A percentile compares a stretch with the other conserved stretches of the same genome.
These are phyloP conservation scores for Agrostemma githago DNA, from an alignment of 148 eudicot species.

Conservation along the genomic window DNA sequence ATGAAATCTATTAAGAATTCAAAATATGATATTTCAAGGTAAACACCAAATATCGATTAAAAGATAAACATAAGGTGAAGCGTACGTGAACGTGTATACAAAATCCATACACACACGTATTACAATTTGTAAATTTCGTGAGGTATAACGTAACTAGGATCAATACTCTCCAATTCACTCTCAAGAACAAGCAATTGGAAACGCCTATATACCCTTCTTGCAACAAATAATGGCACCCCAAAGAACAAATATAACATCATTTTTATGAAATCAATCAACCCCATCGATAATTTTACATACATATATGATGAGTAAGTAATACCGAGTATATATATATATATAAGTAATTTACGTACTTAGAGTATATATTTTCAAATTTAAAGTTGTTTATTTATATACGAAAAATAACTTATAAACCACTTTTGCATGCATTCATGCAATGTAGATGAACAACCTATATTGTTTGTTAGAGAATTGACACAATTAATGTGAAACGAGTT, in stretches of 20 bases:
- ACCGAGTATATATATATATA: no score
- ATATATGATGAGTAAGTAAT: not conserved
- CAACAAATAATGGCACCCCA: conserved; percentile 6
- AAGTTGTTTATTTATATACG: not conserved
- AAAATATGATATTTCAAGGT: no score
- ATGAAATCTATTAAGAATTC: no score
- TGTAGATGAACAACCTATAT: conserved; percentile 6
- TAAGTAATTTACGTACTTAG: not conserved
- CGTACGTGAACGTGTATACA: no score
- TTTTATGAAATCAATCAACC: conserved; percentile 3
- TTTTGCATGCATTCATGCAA: conserved; percentile 5
- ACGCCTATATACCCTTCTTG: conserved; percentile 1
- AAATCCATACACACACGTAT: not conserved
- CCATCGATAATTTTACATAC: not conserved
- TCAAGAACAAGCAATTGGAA: conserved; percentile 18
- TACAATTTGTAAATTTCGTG: conserved; percentile 13
- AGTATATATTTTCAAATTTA: no score
- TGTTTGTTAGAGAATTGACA: not conserved
- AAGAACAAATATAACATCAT: not conserved
- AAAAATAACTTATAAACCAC: not conserved
- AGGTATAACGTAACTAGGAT: conserved; percentile 23
- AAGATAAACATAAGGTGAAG: no score
- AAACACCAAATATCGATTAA: no score
- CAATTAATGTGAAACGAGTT: not conserved
- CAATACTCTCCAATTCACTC: conserved; percentile 20